These are phyloP conservation scores for Raffaelea albimanens DNA, from an alignment of 2,329 filamentous ascomycete species.

Conservation along the genomic window DNA sequence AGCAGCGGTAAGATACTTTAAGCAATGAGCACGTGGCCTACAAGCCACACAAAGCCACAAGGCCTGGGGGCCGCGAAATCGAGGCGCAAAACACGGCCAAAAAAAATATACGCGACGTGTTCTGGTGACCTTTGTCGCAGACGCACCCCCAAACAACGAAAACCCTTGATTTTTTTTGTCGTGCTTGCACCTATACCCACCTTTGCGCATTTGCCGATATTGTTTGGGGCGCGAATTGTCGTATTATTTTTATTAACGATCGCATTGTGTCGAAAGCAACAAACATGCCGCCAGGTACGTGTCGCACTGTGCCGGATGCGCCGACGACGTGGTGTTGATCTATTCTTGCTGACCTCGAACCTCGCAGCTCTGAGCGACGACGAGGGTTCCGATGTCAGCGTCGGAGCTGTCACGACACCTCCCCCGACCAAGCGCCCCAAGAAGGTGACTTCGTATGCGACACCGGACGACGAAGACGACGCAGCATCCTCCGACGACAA, in stretches of 20 bases:
- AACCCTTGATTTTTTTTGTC: not conserved
- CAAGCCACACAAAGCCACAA: too few relatives aligned
- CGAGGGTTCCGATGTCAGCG: constrained; percentile 24
- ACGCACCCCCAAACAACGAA: not conserved
- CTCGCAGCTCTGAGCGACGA: constrained; percentile 31
- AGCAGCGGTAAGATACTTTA: not conserved
- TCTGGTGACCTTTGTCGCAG: not conserved
- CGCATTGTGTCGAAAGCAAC: too few relatives aligned
- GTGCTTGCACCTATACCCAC: not conserved
- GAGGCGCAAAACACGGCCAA: too few relatives aligned
- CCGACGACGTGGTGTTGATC: not conserved
- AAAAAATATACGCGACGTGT: too few relatives aligned
- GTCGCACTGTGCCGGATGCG: not conserved
- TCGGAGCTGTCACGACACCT: constrained; percentile 15
- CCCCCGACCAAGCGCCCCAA: constrained; percentile 13
- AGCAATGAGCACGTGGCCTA: too few relatives aligned
- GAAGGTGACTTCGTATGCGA: constrained; percentile 25
- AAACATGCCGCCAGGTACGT: too few relatives aligned
- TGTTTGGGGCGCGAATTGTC: not conserved
- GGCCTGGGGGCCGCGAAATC: too few relatives aligned
- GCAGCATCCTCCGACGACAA: constrained; percentile 16
- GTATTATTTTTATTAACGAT: not conserved
- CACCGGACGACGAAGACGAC: constrained; percentile 14
- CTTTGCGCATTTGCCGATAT: not conserved
- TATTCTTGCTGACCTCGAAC: not conserved